Evolutionary conservation across 169 alveolate species (phyloP), one percentile per base, ranked within the genome.

Genomic region (Eimeria zaria): DNA sequence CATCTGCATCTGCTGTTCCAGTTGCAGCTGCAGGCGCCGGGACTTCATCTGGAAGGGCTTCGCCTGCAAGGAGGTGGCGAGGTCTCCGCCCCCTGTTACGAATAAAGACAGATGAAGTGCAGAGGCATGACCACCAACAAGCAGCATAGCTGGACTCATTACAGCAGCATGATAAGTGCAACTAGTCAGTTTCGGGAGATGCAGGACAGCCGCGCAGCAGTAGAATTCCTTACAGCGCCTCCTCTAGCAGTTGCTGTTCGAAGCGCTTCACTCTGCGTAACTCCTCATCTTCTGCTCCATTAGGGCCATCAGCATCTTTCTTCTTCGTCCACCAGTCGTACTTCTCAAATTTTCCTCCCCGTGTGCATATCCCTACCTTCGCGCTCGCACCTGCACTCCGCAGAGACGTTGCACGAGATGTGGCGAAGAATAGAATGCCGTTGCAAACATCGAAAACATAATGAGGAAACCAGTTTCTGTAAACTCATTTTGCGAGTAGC

Each of bases 291-390:
- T 53, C 88, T 11, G 60, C 96, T 4, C 67, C 80, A 81, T 24
- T 46, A 46, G 84, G 46, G 8, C 60, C 85, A 8, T 84, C 96
- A 24, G 88, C 64, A 3, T 85, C 92, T 44, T 88, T 80, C 88
- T 69, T 80, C 88, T 93, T 93, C 39, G 96, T 93, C 96, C 96
- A 93, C 96, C 96, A 93, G 64, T 93, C 96, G 67, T 41, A 53
- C 93, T 93, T 93, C 48, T 74, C 96, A 33, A 93, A 93, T 27
- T 81, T 93, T 44, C 96, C 96, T 44, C 96, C 96, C 27, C 93
- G 22, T 1, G 96, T 58, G 88, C 89, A 73, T 0, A 93, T 80
- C 51, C 96, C 96, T 39, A 93, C 89, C 88, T 93, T 93, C 33
- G 78, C 88, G 78, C 96, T 93, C 76, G 96, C 96, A 6, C 96